These are phyloP conservation scores for Coelastrella sp. DNA, from an alignment of 139 green algal species.

Conservation along the genomic window DNA sequence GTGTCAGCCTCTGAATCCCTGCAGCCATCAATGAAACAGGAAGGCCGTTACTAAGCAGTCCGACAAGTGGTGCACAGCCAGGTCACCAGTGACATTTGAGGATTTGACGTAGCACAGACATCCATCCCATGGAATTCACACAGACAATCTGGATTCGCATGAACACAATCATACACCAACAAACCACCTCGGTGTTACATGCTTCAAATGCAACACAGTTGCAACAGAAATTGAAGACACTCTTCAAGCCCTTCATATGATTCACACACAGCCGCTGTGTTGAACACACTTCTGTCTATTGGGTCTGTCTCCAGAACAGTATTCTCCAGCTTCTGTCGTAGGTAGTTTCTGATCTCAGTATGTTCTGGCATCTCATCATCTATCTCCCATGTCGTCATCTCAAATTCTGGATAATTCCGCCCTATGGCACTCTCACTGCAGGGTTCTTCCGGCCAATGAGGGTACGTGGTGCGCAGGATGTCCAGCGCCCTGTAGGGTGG, in stretches of 20 bases:
- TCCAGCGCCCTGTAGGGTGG: not conserved
- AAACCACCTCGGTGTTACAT: not conserved
- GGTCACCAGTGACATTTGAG: not conserved
- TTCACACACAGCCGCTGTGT: not conserved
- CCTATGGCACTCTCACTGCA: not conserved
- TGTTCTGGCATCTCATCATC: not conserved
- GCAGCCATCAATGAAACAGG: not conserved
- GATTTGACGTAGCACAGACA: not conserved
- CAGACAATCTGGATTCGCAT: not conserved
- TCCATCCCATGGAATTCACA: not conserved
- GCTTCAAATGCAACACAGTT: too few species aligned
- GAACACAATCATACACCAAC: not conserved
- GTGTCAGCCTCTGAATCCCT: not conserved
- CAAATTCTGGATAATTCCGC: not conserved
- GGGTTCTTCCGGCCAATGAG: not conserved
- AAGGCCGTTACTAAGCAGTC: not conserved
- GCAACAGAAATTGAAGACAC: not conserved
- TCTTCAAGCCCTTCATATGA: not conserved
- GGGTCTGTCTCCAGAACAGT: not conserved
- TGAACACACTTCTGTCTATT: not conserved
- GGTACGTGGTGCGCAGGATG: not conserved
- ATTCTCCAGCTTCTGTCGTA: not conserved
- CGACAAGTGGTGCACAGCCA: not conserved
- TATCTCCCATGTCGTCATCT: not conserved
- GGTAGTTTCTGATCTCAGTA: not conserved